Percentiles rank a stretch among this genome's conserved stretches.
Evolutionary conservation across 2,329 filamentous ascomycete species (phyloP).

Genomic region (Ceratocystis papillata): DNA sequence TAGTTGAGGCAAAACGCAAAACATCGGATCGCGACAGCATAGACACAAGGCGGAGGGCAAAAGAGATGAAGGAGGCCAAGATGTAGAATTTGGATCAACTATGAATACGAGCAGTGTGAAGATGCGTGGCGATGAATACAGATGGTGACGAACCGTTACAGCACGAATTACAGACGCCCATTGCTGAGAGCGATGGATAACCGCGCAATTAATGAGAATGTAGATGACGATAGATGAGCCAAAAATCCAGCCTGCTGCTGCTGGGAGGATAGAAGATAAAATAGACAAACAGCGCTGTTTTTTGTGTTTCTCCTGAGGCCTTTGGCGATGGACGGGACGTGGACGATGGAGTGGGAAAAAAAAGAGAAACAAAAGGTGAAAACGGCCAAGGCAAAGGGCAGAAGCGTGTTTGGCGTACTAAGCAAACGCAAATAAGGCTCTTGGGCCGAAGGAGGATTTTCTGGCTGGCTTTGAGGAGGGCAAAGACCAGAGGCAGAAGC

Average conservation of each 20-base stretch:
- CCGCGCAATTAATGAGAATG: conserved; percentile 20
- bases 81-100: neutral
- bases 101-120: neutral
- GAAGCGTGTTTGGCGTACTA: conserved; percentile 21
- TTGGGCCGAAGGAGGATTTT: neutral
- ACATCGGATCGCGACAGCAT: neutral
- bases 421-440: conserved; percentile 8
- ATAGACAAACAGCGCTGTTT: neutral
- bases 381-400: neutral
- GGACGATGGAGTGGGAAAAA: neutral
- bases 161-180: conserved; percentile 55
- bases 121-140: neutral
- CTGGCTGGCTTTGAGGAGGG: neutral
- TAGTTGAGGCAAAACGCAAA: neutral
- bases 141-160: conserved; percentile 38
- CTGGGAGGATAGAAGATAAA: conserved; percentile 8
- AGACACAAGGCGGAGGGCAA: neutral
- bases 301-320: neutral
- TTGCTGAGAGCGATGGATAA: conserved; percentile 31
- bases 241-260: neutral
- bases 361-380: neutral
- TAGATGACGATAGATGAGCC: conserved; percentile 9
- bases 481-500: neutral
- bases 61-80: neutral
- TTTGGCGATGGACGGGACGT: neutral